Conservation (phyloP, 495 filamentous ascomycete species). For the Penicillium coffeae region DNA sequence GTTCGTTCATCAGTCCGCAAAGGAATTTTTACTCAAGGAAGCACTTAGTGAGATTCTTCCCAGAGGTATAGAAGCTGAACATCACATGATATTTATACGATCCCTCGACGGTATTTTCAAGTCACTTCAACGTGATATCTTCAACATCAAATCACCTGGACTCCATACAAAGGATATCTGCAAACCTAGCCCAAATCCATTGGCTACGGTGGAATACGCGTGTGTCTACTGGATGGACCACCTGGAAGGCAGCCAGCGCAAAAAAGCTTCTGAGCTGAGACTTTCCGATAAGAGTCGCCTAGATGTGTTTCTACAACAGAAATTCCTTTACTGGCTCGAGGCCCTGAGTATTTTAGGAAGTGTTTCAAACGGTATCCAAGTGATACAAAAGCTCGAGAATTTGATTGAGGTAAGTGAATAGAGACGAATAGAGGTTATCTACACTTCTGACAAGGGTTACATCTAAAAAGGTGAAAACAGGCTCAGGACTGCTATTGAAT, state of each 20-base stretch:
- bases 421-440: neutral
- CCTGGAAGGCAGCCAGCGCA: slow-evolving; percentile 4
- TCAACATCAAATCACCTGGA: slow-evolving; percentile 8
- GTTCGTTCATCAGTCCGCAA: slow-evolving; percentile 44
- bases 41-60: slow-evolving; percentile 12
- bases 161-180: slow-evolving; percentile 1
- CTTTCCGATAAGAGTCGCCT: slow-evolving; percentile 9
- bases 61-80: slow-evolving; percentile 8
- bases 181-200: slow-evolving; percentile 9
- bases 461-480: neutral
- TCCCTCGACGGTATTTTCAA: slow-evolving; percentile 21
- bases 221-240: slow-evolving; percentile 43
- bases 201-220: slow-evolving; percentile 21
- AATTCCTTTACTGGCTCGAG: slow-evolving; percentile 37
- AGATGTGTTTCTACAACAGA: slow-evolving; percentile 17
- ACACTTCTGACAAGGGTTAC: neutral
- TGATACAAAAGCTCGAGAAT: slow-evolving; percentile 8
- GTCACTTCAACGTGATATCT: slow-evolving; percentile 20
- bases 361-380: slow-evolving; percentile 19
- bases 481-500: neutral
- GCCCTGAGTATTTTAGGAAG: slow-evolving; percentile 25
- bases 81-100: slow-evolving; percentile 25
- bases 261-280: neutral
- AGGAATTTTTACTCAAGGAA: slow-evolving; percentile 29
- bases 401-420: slow-evolving; percentile 13